Base-by-base conservation (phyloP, 306 rosid genomes). In the Sicyos edulis region DNA sequence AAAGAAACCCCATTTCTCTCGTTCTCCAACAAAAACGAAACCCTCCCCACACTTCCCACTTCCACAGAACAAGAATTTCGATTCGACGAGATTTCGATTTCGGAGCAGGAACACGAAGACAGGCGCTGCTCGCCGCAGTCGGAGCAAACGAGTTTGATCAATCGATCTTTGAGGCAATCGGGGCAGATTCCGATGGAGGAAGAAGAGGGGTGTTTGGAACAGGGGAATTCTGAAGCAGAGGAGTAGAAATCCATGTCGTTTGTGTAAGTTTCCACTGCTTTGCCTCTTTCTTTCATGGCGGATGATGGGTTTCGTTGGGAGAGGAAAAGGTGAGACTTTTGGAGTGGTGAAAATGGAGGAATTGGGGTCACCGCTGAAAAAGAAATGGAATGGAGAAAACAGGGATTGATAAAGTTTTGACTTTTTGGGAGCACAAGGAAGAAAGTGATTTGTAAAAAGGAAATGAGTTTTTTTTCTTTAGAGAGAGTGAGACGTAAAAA, bases 101-200 rank as follows among this genome's bases (percentile, higher is more conserved):
- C 99, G 19, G 99, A 95, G 74, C 99, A 95, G 11, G 99, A 95
- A 59, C 99, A 95, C 12, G 99, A 95, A 10, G 99, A 95, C 71
- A 91, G 90, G 12, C 99, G 83, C 78, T 95, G 99, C 79, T 95
- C 99, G 0, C 99, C 99, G n/a, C 99, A 95, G 59, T 95, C 97
- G 3, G 99, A 91, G 68, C 99, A 95, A 1, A 88, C 97, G 15
- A 95, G 88, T 74, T 81, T 82, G 51, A 89, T 82, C 62, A 95
- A 73, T 9, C 99, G 92, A 10, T 95, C 99, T 72, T 91, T 89
- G 19, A 95, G 86, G 78, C 99, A 95, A 12, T 82, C 77, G 67
- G 97, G 92, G 64, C 99, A 95, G 1, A 95, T 85, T 4, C 99
- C 99, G n/a, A 76, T 87, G 0, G 96, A 80, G 4, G 96, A 84